Evolutionary conservation across 163 green algal species (phyloP).

Genomic region (Scenedesmus sp.): DNA sequence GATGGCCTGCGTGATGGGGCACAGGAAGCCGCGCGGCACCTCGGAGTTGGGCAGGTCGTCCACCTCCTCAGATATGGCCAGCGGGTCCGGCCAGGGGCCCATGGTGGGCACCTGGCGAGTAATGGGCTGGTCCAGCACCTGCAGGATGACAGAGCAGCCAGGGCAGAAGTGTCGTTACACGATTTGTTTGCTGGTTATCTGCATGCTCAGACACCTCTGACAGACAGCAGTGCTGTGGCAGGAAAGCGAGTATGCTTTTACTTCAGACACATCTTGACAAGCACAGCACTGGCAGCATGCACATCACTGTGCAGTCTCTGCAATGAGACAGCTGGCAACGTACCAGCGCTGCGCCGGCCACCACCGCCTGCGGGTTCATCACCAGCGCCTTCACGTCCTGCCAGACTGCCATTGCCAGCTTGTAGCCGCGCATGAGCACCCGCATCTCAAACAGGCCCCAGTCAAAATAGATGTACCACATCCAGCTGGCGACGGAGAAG

Average conservation of each 20-base stretch:
- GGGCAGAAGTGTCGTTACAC: too few species aligned
- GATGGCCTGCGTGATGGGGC: slow-evolving; percentile 50
- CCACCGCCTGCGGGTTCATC: slow-evolving; percentile 8
- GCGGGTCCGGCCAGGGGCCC: slow-evolving; percentile 29
- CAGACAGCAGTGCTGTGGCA: too few species aligned
- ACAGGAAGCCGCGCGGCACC: slow-evolving; percentile 42
- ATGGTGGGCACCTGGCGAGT: background rate
- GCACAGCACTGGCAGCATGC: too few species aligned
- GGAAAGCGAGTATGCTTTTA: too few species aligned
- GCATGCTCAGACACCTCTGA: too few species aligned
- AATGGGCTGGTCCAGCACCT: background rate
- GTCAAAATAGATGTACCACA: background rate
- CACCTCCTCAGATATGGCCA: slow-evolving; percentile 19
- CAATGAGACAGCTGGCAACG: too few species aligned
- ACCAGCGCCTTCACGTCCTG: slow-evolving; percentile 6
- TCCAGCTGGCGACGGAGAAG: background rate
- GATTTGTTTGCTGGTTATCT: too few species aligned
- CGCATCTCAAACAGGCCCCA: slow-evolving; percentile 35
- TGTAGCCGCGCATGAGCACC: background rate
- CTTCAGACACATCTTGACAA: too few species aligned
- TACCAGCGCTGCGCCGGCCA: background rate
- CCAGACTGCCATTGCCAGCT: background rate
- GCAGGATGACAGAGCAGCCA: background rate
- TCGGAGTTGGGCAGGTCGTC: slow-evolving; percentile 30
- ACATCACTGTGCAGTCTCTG: too few species aligned